Evolutionary conservation across 805 yeast genomes (phyloP).

Genomic region (Saturnispora serradocipensis): DNA sequence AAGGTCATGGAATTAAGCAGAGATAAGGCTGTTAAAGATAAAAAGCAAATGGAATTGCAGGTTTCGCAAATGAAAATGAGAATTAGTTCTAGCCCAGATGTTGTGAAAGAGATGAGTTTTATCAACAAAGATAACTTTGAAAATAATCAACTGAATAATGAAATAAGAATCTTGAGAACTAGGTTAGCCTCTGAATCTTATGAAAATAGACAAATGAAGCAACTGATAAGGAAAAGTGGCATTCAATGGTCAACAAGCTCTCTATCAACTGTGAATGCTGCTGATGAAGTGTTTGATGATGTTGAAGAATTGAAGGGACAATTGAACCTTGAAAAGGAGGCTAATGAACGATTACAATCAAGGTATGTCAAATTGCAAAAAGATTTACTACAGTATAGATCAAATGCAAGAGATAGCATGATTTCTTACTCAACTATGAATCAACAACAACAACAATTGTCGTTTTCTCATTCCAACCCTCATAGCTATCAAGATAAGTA

Average conservation of each 20-base stretch:
- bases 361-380: slow-evolving; percentile 28
- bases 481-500: slow-evolving; percentile 35
- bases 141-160: slow-evolving; percentile 35
- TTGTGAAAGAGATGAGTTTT: slow-evolving; percentile 6
- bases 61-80: slow-evolving; percentile 27
- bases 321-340: slow-evolving; percentile 22
- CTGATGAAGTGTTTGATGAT: slow-evolving; percentile 8
- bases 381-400: slow-evolving; percentile 26
- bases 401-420: slow-evolving; percentile 26
- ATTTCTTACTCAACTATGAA: slow-evolving; percentile 26
- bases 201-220: slow-evolving; percentile 42
- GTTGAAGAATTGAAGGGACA: slow-evolving; percentile 10
- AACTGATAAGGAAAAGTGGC: slow-evolving; percentile 27
- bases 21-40: slow-evolving; percentile 25
- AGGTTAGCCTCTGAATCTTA: slow-evolving; percentile 57
- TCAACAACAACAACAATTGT: background rate
- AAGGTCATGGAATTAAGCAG: slow-evolving; percentile 27
- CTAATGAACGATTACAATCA: slow-evolving; percentile 25
- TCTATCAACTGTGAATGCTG: background rate
- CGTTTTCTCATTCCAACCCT: slow-evolving; percentile 6
- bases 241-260: slow-evolving; percentile 7
- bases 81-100: slow-evolving; percentile 19
- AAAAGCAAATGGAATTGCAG: slow-evolving; percentile 25
- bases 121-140: slow-evolving; percentile 8
- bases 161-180: slow-evolving; percentile 49